phyloP scores from a whole-genome alignment of 2,329 filamentous ascomycete species.

The Elsinoe australis region DNA sequence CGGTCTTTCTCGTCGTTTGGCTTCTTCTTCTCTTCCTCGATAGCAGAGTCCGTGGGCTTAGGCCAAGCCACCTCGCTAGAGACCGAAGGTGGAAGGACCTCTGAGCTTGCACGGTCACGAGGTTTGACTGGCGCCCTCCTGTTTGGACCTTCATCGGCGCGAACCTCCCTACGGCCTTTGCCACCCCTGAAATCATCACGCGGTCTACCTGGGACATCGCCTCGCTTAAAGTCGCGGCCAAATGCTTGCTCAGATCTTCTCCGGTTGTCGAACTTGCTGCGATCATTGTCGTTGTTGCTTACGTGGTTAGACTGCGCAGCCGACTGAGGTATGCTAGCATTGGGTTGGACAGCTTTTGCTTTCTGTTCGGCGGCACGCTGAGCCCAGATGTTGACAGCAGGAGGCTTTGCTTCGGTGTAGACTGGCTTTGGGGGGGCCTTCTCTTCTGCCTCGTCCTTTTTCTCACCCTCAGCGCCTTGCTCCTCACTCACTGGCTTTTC shows the following conservation, averaged over 20 bases:
- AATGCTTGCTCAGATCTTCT: slow-evolving; percentile 10
- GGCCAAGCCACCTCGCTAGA: slow-evolving; percentile 80
- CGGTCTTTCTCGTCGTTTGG: slow-evolving; percentile 55
- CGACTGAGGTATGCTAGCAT: background rate
- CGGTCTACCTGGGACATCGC: background rate
- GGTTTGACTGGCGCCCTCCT: slow-evolving; percentile 7
- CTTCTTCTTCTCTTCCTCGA: slow-evolving; percentile 70
- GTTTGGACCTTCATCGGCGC: slow-evolving; percentile 22
- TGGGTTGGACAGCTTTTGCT: slow-evolving; percentile 41
- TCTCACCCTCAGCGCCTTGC: slow-evolving; percentile 40
- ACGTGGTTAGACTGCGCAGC: background rate
- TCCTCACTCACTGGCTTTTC: slow-evolving; percentile 27
- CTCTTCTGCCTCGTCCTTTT: slow-evolving; percentile 48
- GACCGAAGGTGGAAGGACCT: slow-evolving; percentile 50
- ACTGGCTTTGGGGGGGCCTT: slow-evolving; percentile 48
- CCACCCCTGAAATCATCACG: slow-evolving; percentile 10
- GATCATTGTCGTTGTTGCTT: slow-evolving; percentile 14
- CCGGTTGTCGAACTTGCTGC: slow-evolving; percentile 15
- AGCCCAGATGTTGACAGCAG: slow-evolving; percentile 81
- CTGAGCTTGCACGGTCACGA: slow-evolving; percentile 14
- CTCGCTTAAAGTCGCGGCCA: slow-evolving; percentile 12
- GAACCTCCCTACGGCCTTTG: slow-evolving; percentile 1
- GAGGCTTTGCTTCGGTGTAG: slow-evolving; percentile 73
- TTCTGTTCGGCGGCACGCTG: slow-evolving; percentile 62
- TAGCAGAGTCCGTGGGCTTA: slow-evolving; percentile 71